Base-by-base conservation (phyloP, 208 protist species). In the Wallacemonas rigidus region DNA sequence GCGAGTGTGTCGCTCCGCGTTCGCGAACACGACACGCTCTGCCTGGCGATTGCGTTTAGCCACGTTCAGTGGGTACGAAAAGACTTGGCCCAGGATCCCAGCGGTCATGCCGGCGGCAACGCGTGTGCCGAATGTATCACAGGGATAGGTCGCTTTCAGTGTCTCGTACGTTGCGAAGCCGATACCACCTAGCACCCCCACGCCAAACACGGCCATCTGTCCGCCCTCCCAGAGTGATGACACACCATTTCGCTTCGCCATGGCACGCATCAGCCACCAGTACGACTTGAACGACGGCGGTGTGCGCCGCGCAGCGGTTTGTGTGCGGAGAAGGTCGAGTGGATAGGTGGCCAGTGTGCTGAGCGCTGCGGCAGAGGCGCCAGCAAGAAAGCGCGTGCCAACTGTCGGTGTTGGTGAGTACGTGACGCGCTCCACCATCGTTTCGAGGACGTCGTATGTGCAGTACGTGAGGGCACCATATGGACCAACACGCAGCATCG, bases 381-480 rank as follows among this genome's bases (percentile, higher is more conserved):
- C 96, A 14, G 92, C 92, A 41, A 88, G 65, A 69, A 92, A 93
- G 80, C 93, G 91, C 2, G 88, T 92, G 44, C 79, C 82, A n/a
- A 88, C 67, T 1, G 87, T 89, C 44, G 87, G 79, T 57, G 80
- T 80, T 56, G 88, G 76, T n/a, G 90, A 92, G 76, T 86, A 94
- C 71, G 90, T 69, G 48, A 92, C 45, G 5, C 88, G 76, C 77
- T 91, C 80, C 53, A 82, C 54, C 71, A 94, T 74, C 12, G 82
- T 71, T 76, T 97, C 93, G 73, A 97, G 97, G 54, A 95, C 67
- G 75, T 98, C 95, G 77, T 96, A 98, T 35, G 94, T 79, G 61
- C 87, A 80, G 80, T 98, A 98, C 58, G 97, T 98, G 35, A 98
- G 62, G 7, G 93, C 94, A 36, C 93, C 94, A 72, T 98, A 98